Base-by-base conservation (phyloP, 1,139 yeast species). In the Sugiyamaella sp. region DNA sequence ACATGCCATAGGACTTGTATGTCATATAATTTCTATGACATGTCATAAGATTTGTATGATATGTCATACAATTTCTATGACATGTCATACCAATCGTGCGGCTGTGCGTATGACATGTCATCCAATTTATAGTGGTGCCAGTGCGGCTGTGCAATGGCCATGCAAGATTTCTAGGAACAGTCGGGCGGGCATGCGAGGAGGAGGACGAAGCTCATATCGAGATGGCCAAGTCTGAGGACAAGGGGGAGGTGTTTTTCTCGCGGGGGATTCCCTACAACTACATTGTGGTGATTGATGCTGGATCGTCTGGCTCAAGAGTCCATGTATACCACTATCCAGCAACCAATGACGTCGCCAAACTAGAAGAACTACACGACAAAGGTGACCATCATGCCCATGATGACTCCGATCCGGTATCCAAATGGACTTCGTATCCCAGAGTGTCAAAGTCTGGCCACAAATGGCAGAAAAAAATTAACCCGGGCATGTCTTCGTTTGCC, bases 261-360 rank as follows among this genome's bases (percentile, higher is more conserved):
- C 50, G 53, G 10, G 57, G 58, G 10, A 48, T 55, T 17, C 60
- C 59, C n/a, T 60, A 57, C 50, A 60, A 60, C 41, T 58, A 58
- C 22, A 80, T 87, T 2, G 80, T 89, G 1, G 77, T 89, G 9
- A 82, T 89, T 19, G 96, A 89, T 66, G 86, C 95, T 0, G 96
- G 96, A 0, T 86, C 95, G 1, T 83, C 82, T 46, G 96, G 96
- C 0, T 84, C 95, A 0, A 72, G 96, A 14, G 86, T 86, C 0
- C 86, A 80, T 63, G 79, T 89, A 1, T 89, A 89, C 68, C 78
- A 79, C 56, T 86, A 89, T 87, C 72, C 81, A 37, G 80, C 81
- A 56, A 78, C 65, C 6, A 68, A 63, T 4, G 66, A 59, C 40
- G 60, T 60, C 54, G 57, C 27, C 61, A 55, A 22, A 64, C 60